These are phyloP conservation scores for Ceriops zippeliana DNA, from an alignment of 345 rosid species.

Conservation along the genomic window DNA sequence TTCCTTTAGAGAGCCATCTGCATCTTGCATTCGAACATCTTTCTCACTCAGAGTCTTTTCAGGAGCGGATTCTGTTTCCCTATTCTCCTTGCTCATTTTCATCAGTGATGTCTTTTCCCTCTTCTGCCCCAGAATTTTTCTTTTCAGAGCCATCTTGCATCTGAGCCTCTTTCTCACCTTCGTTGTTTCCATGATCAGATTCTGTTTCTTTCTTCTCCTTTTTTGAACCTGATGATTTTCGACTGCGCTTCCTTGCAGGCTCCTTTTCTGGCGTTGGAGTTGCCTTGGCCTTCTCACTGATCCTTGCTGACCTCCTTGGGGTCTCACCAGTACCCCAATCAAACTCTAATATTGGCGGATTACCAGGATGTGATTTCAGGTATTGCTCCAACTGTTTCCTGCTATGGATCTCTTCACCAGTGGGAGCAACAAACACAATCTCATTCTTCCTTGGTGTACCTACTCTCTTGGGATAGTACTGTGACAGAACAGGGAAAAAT, in stretches of 20 bases:
- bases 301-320: slow-evolving; percentile 81
- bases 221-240: slow-evolving; percentile 48
- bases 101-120: slow-evolving; percentile 18
- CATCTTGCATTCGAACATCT: slow-evolving; percentile 20
- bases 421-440: slow-evolving; percentile 68
- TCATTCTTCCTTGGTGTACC: slow-evolving; percentile 64
- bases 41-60: slow-evolving; percentile 38
- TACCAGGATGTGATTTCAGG: slow-evolving; percentile 68
- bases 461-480: slow-evolving; percentile 56
- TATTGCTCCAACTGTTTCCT: slow-evolving; percentile 72
- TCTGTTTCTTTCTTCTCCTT: slow-evolving; percentile 44
- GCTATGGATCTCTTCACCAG: slow-evolving; percentile 64
- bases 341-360: slow-evolving; percentile 53
- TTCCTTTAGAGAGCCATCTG: slow-evolving; percentile 17
- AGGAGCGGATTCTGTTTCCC: slow-evolving; percentile 32
- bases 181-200: slow-evolving; percentile 26
- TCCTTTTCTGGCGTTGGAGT: slow-evolving; percentile 65
- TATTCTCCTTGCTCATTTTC: slow-evolving; percentile 33
- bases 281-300: slow-evolving; percentile 67
- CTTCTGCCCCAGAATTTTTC: slow-evolving; percentile 22
- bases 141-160: slow-evolving; percentile 20
- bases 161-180: slow-evolving; percentile 33
- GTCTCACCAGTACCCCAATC: slow-evolving; percentile 85
- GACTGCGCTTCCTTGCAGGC: slow-evolving; percentile 62
- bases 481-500: slow-evolving; percentile 16